Evolutionary conservation across 1,284 basidiomycete genomes (phyloP), one percentile per base, ranked within the genome.

Genomic region (Apiotrichum gracile): DNA sequence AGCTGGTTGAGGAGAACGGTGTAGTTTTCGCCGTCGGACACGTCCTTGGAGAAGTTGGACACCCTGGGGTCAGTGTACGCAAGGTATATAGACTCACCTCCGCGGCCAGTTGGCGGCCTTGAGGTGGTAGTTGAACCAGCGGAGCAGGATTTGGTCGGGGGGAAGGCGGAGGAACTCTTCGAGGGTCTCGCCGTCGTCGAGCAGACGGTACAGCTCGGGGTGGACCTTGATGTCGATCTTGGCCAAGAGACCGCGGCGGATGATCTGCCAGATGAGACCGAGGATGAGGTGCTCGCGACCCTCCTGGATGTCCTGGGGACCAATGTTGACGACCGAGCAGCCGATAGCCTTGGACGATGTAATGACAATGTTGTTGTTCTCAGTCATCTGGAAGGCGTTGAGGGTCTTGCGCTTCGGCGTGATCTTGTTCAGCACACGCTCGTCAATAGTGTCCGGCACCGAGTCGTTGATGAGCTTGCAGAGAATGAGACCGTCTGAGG

Each of bases 301-400:
- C 60, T 97, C 93, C 43, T 91, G 83, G 54, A 98, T 79, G 77
- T 98, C 94, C 21, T 84, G 82, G 0, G 94, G 87, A 34, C 96
- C 94, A 62, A 98, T 97, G 78, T 98, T 98, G 74, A 98, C 94
- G 48, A 97, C 92, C 9, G 89, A 93, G 73, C 96, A 97, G 34
- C 94, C 94, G 63, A 98, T 97, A 74, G 89, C 94, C 77, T 97
- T 94, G 40, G 94, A 85, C 31, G 96, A 98, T 12, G 90, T 88
- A 76, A 98, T 97, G 71, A 98, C 94, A 66, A 98, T 94, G 77
- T 97, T 98, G 81, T 98, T 97, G 81, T 98, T 98, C 76, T 98
- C 94, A 0, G 94, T 97, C 74, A 97, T 97, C 71, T 97, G 92
- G 84, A 98, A 98, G 0, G 88, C 88, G 70, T 91, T 97, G 54